phyloP scores from a whole-genome alignment of 345 rosid genomes.

The Eucalyptus coolabah region DNA sequence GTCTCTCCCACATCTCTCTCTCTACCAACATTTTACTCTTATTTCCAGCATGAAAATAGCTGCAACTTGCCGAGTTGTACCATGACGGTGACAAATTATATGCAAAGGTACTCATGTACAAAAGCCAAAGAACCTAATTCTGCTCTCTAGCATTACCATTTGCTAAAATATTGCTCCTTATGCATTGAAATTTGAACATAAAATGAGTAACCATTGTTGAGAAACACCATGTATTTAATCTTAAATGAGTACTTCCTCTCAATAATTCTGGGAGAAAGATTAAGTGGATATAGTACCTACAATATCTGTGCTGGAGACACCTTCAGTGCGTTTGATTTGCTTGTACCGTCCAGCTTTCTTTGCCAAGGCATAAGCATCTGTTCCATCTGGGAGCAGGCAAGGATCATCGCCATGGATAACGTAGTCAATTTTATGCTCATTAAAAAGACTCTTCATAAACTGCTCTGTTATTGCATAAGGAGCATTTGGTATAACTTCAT shows the following conservation, averaged over 20 bases:
- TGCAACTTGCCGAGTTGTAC: neutral
- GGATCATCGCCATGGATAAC: constrained; percentile 97
- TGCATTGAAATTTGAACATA: neutral
- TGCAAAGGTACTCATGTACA: neutral
- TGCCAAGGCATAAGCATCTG: constrained; percentile 90
- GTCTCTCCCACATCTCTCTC: neutral
- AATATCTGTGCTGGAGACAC: constrained; percentile 98
- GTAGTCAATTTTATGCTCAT: constrained; percentile 79
- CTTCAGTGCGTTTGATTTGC: constrained; percentile 97
- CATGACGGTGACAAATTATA: neutral
- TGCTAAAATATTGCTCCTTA: neutral
- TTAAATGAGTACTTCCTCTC: neutral
- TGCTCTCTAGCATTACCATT: neutral
- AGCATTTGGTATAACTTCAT: constrained; percentile 80
- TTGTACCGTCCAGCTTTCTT: constrained; percentile 88
- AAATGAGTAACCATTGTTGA: neutral
- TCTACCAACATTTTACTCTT: neutral
- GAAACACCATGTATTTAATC: neutral
- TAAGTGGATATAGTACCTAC: constrained; percentile 46
- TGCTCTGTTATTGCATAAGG: constrained; percentile 88
- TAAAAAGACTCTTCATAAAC: constrained; percentile 73
- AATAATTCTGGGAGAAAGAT: neutral
- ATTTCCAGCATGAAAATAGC: neutral
- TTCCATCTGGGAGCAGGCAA: constrained; percentile 90
- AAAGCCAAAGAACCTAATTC: neutral